Base-by-base conservation (phyloP, 2,329 filamentous ascomycete species). In the Phialophora verrucosa region DNA sequence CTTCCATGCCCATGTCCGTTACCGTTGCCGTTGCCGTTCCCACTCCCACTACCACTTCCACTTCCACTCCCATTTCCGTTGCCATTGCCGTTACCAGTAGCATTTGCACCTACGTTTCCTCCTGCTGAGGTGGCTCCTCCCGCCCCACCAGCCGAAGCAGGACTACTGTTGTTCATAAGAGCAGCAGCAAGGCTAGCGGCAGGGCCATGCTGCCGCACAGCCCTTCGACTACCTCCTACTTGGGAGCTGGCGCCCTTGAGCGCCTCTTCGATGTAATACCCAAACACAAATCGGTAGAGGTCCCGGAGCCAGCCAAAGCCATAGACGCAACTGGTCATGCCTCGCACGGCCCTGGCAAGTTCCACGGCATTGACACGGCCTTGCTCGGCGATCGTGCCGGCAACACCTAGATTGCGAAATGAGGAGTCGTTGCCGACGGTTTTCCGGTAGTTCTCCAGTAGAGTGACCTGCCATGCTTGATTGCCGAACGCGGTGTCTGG, bases 261-360 rank as follows among this genome's bases (percentile, higher is more conserved):
- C 0, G 87, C 89, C 73, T 97, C 93, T 63, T 97, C 92, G 17
- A 92, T 79, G 56, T 90, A 87, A 74, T 94, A 94, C 3, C 92
- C 91, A 76, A 96, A 96, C 2, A 97, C 92, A 49, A 94, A 83
- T 61, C 87, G 86, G 80, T 91, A 97, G 14, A 97, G 82, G 73
- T 97, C 93, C 58, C 88, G 84, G 69, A 97, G 80, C 83, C 94
- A 97, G 8, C 82, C 82, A 77, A 95, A 95, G 2, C 67, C 70
- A 73, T 93, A 88, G 64, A 87, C 84, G 31, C 87, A 88, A 64
- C 87, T 83, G 60, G 86, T 86, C 86, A 97, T 91, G 82, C 89
- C 90, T 60, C 85, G 83, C 6, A 97, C 90, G 58, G 91, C 91
- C 76, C 89, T 90, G 42, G 91, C 91, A 69, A 96, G 87, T 72